A percentile compares a stretch with the other conserved stretches of the same genome.
Conservation (phyloP, 352 stramenopile species). For the Blastocystis sp. region DNA sequence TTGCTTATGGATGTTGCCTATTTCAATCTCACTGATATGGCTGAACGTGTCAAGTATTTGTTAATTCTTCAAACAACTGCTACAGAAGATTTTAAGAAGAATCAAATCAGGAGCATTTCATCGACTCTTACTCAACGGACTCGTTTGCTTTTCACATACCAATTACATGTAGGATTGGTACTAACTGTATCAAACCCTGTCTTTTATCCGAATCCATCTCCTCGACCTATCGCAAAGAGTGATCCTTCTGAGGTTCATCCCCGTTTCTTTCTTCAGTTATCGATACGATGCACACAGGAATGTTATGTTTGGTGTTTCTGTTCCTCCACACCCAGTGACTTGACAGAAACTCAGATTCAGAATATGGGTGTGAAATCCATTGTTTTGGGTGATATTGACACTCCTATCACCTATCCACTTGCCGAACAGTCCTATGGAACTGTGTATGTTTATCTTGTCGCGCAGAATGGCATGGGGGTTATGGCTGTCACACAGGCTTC, state of each 20-base stretch:
- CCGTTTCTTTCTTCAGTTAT: background rate
- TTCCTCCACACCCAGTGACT: background rate
- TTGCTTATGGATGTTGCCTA: constrained; percentile 27
- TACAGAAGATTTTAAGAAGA: background rate
- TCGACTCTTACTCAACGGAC: background rate
- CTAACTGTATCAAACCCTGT: background rate
- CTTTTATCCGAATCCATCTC: background rate
- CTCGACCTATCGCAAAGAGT: background rate
- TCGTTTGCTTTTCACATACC: background rate
- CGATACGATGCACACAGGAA: background rate
- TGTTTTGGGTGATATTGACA: background rate
- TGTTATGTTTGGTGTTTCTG: background rate
- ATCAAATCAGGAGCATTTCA: background rate
- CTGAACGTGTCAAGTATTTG: background rate
- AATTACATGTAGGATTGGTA: background rate
- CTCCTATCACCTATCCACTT: background rate
- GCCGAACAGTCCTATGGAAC: background rate
- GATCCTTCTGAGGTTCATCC: background rate
- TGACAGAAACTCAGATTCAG: background rate
- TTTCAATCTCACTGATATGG: constrained; percentile 25
- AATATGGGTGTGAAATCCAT: background rate
- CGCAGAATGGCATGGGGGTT: background rate
- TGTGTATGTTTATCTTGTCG: background rate
- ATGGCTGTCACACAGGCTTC: background rate
- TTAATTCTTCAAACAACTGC: background rate